These are phyloP conservation scores for Botrytis hyacinthi DNA, from an alignment of 2,329 filamentous ascomycete genomes.

Conservation along the genomic window DNA sequence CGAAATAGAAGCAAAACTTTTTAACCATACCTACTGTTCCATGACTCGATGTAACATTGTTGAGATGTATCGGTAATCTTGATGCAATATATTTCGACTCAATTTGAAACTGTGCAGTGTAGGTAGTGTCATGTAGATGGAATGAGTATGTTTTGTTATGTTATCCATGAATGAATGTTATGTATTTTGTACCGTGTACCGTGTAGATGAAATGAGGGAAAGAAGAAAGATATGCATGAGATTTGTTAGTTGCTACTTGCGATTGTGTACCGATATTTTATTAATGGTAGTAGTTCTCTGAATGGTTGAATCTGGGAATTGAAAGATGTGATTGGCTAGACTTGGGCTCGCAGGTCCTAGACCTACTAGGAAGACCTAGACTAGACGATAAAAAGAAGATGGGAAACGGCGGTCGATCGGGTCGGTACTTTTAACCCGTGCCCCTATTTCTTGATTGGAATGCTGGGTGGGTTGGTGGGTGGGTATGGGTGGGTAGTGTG, in stretches of 20 bases:
- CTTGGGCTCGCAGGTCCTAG: neutral
- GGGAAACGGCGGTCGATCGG: neutral
- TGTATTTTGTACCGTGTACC: neutral
- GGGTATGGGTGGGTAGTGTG: too few species aligned
- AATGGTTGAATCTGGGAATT: neutral
- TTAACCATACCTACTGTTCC: neutral
- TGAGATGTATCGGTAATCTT: neutral
- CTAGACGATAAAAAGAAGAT: neutral
- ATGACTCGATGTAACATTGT: neutral
- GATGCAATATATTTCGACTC: neutral
- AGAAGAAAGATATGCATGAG: neutral
- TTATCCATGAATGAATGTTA: neutral
- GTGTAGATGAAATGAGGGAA: neutral
- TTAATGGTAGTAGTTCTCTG: too few species aligned
- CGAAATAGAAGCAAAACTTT: constrained; percentile 10
- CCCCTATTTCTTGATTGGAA: neutral
- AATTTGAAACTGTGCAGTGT: neutral
- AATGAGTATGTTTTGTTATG: neutral
- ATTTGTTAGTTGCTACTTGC: neutral
- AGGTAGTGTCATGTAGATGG: neutral
- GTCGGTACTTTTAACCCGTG: neutral
- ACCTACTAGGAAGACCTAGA: neutral
- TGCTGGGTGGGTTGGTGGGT: too few species aligned
- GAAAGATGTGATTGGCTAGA: neutral
- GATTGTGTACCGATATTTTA: neutral